phyloP scores from a whole-genome alignment of 805 yeast species.

The Candida mattraensis region DNA sequence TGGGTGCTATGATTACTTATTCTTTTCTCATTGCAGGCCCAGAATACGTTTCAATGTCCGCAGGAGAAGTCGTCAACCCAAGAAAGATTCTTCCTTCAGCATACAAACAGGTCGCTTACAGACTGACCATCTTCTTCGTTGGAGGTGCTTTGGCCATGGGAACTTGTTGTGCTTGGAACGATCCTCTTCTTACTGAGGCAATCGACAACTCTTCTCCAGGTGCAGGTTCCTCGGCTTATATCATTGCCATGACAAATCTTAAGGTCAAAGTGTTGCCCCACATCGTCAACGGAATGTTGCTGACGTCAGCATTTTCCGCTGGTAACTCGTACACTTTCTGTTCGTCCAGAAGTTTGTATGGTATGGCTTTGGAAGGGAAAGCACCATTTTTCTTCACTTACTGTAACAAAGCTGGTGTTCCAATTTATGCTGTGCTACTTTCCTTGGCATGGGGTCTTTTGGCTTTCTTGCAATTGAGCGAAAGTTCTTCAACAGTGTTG shows the following conservation, averaged over 20 bases:
- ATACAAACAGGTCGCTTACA: constrained; percentile 44
- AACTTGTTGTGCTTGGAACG: constrained; percentile 43
- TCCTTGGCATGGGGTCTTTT: constrained; percentile 44
- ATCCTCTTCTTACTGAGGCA: constrained; percentile 37
- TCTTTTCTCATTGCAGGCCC: constrained; percentile 50
- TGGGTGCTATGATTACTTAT: constrained; percentile 42
- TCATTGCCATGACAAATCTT: constrained; percentile 47
- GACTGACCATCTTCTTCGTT: constrained; percentile 45
- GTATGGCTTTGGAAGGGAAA: constrained; percentile 45
- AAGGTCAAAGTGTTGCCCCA: constrained; percentile 43
- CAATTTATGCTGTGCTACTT: constrained; percentile 43
- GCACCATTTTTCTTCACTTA: constrained; percentile 45
- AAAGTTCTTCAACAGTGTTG: constrained; percentile 60
- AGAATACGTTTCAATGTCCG: constrained; percentile 47
- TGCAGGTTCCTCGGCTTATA: constrained; percentile 49
- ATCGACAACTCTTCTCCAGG: constrained; percentile 38
- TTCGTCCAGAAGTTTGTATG: constrained; percentile 47
- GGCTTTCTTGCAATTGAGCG: constrained; percentile 51
- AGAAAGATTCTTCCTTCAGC: constrained; percentile 48
- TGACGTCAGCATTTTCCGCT: constrained; percentile 47
- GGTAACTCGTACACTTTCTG: constrained; percentile 50
- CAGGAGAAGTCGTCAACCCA: constrained; percentile 49
- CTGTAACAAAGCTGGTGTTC: constrained; percentile 48
- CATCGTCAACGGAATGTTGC: constrained; percentile 43
- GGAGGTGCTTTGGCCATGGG: constrained; percentile 51